Base-by-base conservation (phyloP, 495 filamentous ascomycete genomes). In the Aspergillus incahuasiensis region DNA sequence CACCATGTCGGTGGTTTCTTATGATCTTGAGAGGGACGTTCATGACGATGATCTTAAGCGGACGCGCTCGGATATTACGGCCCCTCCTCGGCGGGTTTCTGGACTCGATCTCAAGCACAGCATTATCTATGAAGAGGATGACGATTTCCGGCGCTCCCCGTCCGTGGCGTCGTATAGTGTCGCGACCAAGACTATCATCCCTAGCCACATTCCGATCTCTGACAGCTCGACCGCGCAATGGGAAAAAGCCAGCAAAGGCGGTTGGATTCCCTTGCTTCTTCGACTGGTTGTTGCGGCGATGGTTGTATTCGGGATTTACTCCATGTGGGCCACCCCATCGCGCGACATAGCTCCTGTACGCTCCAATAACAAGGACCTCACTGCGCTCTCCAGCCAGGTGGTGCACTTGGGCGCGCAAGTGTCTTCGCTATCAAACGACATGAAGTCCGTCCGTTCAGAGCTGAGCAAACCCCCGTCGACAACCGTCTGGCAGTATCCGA, bases 71-170 rank as follows among this genome's bases (percentile, higher is more conserved):
- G 59, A 62, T 25, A 75, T 78, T 24, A 71, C 64, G 4, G 66
- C 65, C 15, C 72, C 75, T 1, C 75, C 75, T 55, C 73, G 73
- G 41, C 69, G 74, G 5, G 56, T 71, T 19, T 77, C 74, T 0
- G 73, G 73, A 1, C 58, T 74, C 15, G 63, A 68, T 16, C 68
- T 66, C 35, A 56, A 61, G 40, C 61, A 66, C 13, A 62, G 67
- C 19, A 59, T 63, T 9, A 74, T 72, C 34, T 47, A 68, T 21
- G 70, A 74, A 35, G 71, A 68, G 32, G 65, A 66, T 0, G 72
- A 68, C 42, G 52, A 9, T 15, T 35, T 11, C 12, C 2, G 6
- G 13, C 32, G 8, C 8, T 6, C 32, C 32, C 5, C 32, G 9
- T 35, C 20, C 9, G 12, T 1, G 32, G 16, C 16, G 19, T 50